Evolutionary conservation across 495 filamentous ascomycete species (phyloP).

Genomic region (Penicillium maclennaniae): DNA sequence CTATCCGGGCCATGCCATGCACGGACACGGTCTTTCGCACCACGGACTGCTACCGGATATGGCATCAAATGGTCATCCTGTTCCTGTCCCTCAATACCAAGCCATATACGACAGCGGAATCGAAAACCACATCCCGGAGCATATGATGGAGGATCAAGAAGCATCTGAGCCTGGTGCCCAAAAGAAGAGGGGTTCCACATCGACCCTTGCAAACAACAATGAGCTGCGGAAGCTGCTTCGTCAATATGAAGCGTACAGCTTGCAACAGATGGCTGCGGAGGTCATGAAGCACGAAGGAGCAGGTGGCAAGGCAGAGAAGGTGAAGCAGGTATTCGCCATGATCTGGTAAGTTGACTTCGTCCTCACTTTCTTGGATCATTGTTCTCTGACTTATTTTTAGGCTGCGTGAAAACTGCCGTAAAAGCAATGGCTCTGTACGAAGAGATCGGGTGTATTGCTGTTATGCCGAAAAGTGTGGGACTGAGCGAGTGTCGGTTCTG

Average conservation of each 20-base stretch:
- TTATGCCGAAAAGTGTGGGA: conserved; percentile 86
- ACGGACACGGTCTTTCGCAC: conserved; percentile 40
- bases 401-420: conserved; percentile 78
- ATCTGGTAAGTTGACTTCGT: conserved; percentile 63
- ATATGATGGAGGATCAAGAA: conserved; percentile 59
- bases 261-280: conserved; percentile 81
- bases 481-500: conserved; percentile 83
- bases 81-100: conserved; percentile 53
- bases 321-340: conserved; percentile 97
- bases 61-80: conserved; percentile 24
- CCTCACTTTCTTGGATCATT: not conserved
- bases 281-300: conserved; percentile 71
- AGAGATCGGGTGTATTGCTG: conserved; percentile 89
- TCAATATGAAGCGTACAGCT: conserved; percentile 65
- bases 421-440: conserved; percentile 79
- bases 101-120: conserved; percentile 59
- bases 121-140: conserved; percentile 63
- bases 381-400: conserved; percentile 38
- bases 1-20: conserved; percentile 48
- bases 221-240: conserved; percentile 83
- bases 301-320: conserved; percentile 75
- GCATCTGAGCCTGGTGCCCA: conserved; percentile 57
- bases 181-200: conserved; percentile 64
- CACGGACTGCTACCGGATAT: conserved; percentile 36
- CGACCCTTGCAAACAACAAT: conserved; percentile 81